Evolutionary conservation across 2,329 filamentous ascomycete species (phyloP), one percentile per base, ranked within the genome.

Genomic region (Pestalotiopsis sp.): DNA sequence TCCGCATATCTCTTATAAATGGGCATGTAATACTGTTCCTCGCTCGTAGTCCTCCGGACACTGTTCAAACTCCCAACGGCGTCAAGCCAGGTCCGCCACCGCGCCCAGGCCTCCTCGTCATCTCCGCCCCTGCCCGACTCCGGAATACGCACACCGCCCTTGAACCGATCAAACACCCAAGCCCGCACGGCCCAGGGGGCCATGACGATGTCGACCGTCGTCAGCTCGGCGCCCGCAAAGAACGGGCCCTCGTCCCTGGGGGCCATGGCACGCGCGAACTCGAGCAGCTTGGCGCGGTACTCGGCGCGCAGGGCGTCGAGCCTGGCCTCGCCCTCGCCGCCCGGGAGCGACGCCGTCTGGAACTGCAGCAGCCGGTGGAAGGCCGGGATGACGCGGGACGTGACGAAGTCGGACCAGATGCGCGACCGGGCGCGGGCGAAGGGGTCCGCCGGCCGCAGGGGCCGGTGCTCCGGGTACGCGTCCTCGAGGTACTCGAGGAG

Each of bases 401-500:
- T 87, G 7, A 87, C 84, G 70, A 85, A 90, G 71, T 89, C 87
- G 4, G 82, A 85, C 87, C 87, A 90, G 70, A 90, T 87, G 12
- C 86, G 81, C 25, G 82, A 82, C 5, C 83, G 79, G 1, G 87
- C 88, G 23, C 84, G 79, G 36, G 83, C 80, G 72, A 87, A 90
- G 0, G 83, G 79, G 69, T 88, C 84, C 1, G 76, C 71, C 0
- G 87, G 84, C 23, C 87, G 77, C 1, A 90, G 73, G 2, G 84
- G 79, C 4, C 70, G 69, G 61, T 73, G 70, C 4, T 84, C 76
- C 2, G 85, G 83, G 70, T 85, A 90, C 1, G 84, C 83, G 62
- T 90, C 87, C 73, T 90, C 87, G n/a, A 90, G 80, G 73, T 89
- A 90, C 73, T 90, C 86, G 73, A 83, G 83, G 59, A 90, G 83